Evolutionary conservation across 139 green algal species (phyloP).

Genomic region (Pycnococcus provasolii): DNA sequence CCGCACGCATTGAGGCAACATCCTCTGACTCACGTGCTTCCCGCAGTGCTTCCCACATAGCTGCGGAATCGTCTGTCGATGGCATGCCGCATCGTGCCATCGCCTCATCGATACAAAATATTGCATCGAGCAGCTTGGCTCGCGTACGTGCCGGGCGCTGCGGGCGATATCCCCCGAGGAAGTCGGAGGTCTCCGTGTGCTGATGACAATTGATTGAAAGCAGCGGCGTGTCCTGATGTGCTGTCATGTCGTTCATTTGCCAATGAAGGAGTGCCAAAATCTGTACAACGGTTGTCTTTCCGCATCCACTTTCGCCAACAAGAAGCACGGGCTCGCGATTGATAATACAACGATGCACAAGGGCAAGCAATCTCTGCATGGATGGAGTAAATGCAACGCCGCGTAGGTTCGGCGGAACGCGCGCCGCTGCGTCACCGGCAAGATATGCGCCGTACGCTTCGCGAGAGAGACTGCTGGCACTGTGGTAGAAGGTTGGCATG

Average conservation of each 20-base stretch:
- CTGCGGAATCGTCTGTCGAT: no score
- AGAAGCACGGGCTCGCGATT: slow-evolving; percentile 84
- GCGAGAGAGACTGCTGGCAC: slow-evolving; percentile 42
- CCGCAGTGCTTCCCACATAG: neutral
- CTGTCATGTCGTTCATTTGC: slow-evolving; percentile 14
- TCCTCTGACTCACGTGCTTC: neutral
- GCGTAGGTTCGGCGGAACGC: neutral
- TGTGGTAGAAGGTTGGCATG: slow-evolving; percentile 50
- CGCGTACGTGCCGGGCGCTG: slow-evolving; percentile 2
- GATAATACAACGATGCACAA: slow-evolving; percentile 50
- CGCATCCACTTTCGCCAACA: slow-evolving; percentile 89
- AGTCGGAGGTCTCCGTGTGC: slow-evolving; percentile 94
- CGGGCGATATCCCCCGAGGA: slow-evolving; percentile 86
- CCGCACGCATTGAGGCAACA: slow-evolving; percentile 7
- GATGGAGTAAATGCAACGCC: slow-evolving; percentile 84
- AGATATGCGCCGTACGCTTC: no score
- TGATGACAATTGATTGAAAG: slow-evolving; percentile 98
- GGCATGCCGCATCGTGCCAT: no score
- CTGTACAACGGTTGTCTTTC: slow-evolving; percentile 97
- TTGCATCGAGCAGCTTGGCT: neutral
- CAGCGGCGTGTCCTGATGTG: slow-evolving; percentile 40
- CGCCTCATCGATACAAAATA: no score
- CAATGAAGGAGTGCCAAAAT: slow-evolving; percentile 64
- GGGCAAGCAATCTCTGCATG: slow-evolving; percentile 79
- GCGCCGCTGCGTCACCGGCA: neutral